These are phyloP conservation scores for Flaveria trinervia DNA, from an alignment of 129 eudicot species.

Conservation along the genomic window DNA sequence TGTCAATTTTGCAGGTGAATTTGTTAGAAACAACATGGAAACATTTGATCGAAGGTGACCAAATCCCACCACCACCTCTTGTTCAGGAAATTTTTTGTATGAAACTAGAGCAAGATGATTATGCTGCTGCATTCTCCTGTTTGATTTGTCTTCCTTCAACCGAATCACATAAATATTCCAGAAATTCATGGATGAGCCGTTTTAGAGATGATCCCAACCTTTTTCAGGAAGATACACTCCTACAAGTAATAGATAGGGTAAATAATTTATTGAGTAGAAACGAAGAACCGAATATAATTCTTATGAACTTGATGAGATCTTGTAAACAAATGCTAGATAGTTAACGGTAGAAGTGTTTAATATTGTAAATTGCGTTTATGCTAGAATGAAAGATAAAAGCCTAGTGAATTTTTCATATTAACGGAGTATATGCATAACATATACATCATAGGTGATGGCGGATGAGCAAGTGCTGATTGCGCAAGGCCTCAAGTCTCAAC, in stretches of 20 bases:
- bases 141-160: constrained; percentile 47
- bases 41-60: constrained; percentile 58
- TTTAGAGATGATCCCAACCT: constrained; percentile 46
- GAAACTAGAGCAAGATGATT: constrained; percentile 60
- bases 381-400: background rate
- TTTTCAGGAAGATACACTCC: constrained; percentile 44
- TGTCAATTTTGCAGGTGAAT: constrained; percentile 42
- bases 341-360: constrained; percentile 13
- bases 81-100: constrained; percentile 64
- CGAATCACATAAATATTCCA: constrained; percentile 57
- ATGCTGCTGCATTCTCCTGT: constrained; percentile 61
- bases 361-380: constrained; percentile 12
- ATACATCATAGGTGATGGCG: too few relatives aligned
- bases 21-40: constrained; percentile 76
- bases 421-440: too few relatives aligned
- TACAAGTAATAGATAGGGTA: constrained; percentile 39
- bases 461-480: too few relatives aligned
- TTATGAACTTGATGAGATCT: constrained; percentile 46
- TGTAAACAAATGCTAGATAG: constrained; percentile 51
- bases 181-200: constrained; percentile 55
- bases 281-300: constrained; percentile 41
- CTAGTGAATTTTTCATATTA: too few relatives aligned
- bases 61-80: constrained; percentile 62
- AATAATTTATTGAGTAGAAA: constrained; percentile 31
- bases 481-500: too few relatives aligned